Evolutionary conservation across 2,329 filamentous ascomycete genomes (phyloP), one percentile per base, ranked within the genome.

Genomic region (Basipetospora chlamydospora): DNA sequence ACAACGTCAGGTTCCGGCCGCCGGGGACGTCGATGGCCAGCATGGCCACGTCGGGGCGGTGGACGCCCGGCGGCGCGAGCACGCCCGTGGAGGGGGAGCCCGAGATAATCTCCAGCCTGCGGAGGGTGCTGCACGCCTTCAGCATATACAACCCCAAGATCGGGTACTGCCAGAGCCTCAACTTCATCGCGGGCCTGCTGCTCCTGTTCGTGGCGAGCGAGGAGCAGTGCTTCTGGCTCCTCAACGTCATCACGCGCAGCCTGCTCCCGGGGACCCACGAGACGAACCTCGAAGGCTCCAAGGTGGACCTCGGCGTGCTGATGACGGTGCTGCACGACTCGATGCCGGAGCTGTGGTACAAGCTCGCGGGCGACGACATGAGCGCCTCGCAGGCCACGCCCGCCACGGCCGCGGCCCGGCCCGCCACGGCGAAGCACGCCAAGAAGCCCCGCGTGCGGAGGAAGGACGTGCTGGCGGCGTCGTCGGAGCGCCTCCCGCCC

Each of bases 81-180:
- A 60, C 50, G 41, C 50, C 51, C 29, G 47, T 53, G 30, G 44
- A 60, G 9, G 50, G 55, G 33, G 36, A 94, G 58, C 84, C 82
- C 0, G 66, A 73, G 10, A 84, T 94, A 48, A 79, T 96, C 37
- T 69, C 77, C 26, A 78, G 85, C 4, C 69, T 96, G 6, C 80
- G 88, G 21, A 76, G 85, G 28, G 85, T 96, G 1, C 64, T 96
- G 18, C 81, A 84, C 49, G 86, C 87, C 9, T 96, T 95, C 55
- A 78, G 88, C 2, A 70, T 94, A 28, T 84, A 94, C 59, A 92
- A 92, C 48, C 86, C 88, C 1, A 73, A 73, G 38, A 92, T 95
- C 46, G 88, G 88, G 11, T 96, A 96, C 56, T 96, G 88, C 51
- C 88, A 96, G 54, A 92, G 83, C 15, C 72, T 96, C 21, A 96